phyloP scores from a whole-genome alignment of 2,329 filamentous ascomycete species.

The Sporothrix phasma region DNA sequence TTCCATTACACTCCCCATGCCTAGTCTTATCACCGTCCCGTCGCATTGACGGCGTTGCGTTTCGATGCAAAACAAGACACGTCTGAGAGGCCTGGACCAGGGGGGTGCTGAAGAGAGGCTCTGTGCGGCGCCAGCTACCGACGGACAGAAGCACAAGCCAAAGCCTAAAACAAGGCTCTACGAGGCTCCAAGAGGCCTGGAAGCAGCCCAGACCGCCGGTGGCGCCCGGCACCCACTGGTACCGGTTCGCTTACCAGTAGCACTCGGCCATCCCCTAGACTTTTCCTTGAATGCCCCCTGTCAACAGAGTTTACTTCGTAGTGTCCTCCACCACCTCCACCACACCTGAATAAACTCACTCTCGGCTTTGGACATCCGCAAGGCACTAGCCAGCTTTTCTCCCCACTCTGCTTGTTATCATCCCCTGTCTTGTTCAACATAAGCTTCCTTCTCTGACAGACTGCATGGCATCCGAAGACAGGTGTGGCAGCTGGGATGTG shows the following conservation, averaged over 20 bases:
- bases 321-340: background rate
- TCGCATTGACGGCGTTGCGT: constrained; percentile 14
- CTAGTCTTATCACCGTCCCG: background rate
- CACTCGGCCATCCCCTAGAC: background rate
- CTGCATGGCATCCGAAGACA: background rate
- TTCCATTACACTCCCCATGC: background rate
- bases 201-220: background rate
- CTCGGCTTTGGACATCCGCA: background rate
- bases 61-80: constrained; percentile 16
- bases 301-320: background rate
- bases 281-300: background rate
- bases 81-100: constrained; percentile 13
- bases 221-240: background rate
- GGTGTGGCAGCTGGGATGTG: constrained; percentile 1
- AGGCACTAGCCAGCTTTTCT: background rate
- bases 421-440: background rate
- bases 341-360: background rate
- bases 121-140: constrained; percentile 13
- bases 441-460: background rate
- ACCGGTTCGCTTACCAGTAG: background rate
- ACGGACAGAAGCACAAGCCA: background rate
- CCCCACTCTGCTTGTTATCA: background rate
- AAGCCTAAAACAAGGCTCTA: background rate
- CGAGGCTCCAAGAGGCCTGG: background rate
- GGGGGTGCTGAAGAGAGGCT: constrained; percentile 1